Evolutionary conservation across 306 rosid species (phyloP).

Genomic region (Vigna reflexopilosa): DNA sequence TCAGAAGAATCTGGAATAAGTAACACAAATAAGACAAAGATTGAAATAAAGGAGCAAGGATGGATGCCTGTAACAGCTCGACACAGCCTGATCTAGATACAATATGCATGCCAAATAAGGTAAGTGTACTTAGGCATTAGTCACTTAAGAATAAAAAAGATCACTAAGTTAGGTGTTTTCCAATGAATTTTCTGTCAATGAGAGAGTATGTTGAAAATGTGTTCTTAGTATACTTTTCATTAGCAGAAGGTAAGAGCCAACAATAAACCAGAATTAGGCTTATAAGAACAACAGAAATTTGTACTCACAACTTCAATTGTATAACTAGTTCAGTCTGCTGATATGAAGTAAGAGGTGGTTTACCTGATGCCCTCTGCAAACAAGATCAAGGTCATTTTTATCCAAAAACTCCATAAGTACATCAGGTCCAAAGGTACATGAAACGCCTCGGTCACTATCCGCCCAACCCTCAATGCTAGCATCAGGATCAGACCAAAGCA

Average conservation of each 20-base stretch:
- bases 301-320: not conserved
- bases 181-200: too few relatives aligned
- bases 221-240: not conserved
- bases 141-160: not conserved
- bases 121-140: constrained; percentile 1
- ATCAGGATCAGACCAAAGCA: constrained; percentile 93
- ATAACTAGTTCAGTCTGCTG: not conserved
- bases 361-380: constrained; percentile 93
- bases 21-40: not conserved
- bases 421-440: constrained; percentile 76
- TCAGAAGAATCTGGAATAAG: constrained; percentile 26
- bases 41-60: not conserved
- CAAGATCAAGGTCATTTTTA: constrained; percentile 78
- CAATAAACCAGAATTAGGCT: not conserved
- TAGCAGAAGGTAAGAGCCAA: not conserved
- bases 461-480: constrained; percentile 67
- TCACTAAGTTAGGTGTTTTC: too few relatives aligned
- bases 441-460: constrained; percentile 79
- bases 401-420: constrained; percentile 65
- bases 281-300: not conserved
- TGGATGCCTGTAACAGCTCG: constrained; percentile 3
- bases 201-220: too few relatives aligned
- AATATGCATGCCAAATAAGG: constrained; percentile 9
- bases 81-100: constrained; percentile 11
- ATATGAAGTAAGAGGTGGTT: constrained; percentile 17